Evolutionary conservation across 257 asterid species (phyloP).

Genomic region (Craterostigma plantagineum): DNA sequence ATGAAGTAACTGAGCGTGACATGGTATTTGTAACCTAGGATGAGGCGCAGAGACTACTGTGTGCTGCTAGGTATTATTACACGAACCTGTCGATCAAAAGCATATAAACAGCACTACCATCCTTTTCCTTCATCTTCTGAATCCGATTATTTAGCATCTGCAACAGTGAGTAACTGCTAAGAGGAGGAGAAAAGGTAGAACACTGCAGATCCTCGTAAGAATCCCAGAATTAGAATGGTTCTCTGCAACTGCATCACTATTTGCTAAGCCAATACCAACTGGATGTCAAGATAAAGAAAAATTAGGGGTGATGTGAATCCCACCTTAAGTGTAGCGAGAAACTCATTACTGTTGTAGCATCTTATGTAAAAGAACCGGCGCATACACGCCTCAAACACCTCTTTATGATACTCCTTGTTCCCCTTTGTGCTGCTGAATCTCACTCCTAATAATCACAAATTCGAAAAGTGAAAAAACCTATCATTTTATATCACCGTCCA

Average conservation of each 20-base stretch:
- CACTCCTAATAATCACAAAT: conserved; percentile 11
- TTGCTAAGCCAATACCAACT: neutral
- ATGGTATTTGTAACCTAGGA: conserved; percentile 2
- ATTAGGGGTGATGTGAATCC: conserved; percentile 3
- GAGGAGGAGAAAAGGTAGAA: neutral
- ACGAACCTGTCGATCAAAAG: conserved; percentile 80
- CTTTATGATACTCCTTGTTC: conserved; percentile 26
- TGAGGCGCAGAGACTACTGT: neutral
- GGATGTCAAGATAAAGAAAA: neutral
- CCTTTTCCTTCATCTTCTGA: conserved; percentile 46
- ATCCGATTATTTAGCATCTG: conserved; percentile 58
- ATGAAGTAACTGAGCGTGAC: conserved; percentile 3
- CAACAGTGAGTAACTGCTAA: conserved; percentile 12
- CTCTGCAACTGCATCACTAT: neutral
- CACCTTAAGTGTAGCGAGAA: conserved; percentile 85
- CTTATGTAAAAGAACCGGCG: conserved; percentile 56
- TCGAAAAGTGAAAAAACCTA: neutral
- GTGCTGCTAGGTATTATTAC: conserved; percentile 5
- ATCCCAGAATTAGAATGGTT: neutral
- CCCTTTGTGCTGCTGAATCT: conserved; percentile 12
- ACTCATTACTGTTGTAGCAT: conserved; percentile 59
- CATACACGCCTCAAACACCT: conserved; percentile 54
- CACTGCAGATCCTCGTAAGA: neutral
- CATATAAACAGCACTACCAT: conserved; percentile 39
- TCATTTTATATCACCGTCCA: neutral